Percentiles rank a stretch among this genome's conserved stretches.
These are phyloP conservation scores for Jaenimonas drosophilae DNA, from an alignment of 208 protist species.

Conservation along the genomic window DNA sequence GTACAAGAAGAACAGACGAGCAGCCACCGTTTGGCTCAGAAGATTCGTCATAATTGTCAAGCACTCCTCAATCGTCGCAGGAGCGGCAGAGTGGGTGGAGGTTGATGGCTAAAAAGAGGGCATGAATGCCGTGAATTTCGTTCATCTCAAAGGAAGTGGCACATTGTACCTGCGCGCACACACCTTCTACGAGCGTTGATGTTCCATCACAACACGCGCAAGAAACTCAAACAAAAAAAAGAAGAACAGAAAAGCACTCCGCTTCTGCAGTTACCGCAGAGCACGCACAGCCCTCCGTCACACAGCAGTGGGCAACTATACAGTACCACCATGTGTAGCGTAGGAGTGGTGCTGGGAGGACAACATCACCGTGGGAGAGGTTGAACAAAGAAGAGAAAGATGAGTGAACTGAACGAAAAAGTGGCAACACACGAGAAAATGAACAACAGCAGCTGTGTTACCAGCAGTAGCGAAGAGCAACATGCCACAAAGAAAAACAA, in stretches of 20 bases:
- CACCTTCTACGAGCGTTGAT: too few species aligned
- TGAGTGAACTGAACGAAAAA: neutral
- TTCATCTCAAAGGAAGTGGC: too few species aligned
- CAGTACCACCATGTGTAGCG: neutral
- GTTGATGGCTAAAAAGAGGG: too few species aligned
- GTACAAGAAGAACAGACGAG: too few species aligned
- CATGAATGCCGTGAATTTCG: too few species aligned
- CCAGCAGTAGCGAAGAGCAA: neutral
- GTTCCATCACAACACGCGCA: too few species aligned
- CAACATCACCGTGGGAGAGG: neutral
- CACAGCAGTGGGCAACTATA: neutral
- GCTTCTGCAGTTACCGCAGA: neutral
- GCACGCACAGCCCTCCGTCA: neutral
- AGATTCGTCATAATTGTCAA: too few species aligned
- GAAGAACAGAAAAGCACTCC: neutral
- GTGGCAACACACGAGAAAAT: neutral
- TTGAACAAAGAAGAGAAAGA: neutral
- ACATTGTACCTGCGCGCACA: too few species aligned
- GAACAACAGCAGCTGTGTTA: neutral
- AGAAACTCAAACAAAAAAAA: slow-evolving; percentile 3
- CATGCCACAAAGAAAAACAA: neutral
- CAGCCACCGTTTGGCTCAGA: too few species aligned
- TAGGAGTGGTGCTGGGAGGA: neutral
- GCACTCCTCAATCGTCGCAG: too few species aligned
- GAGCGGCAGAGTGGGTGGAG: too few species aligned